Evolutionary conservation across 2,329 filamentous ascomycete genomes (phyloP).

Genomic region (Phoma herbarum): DNA sequence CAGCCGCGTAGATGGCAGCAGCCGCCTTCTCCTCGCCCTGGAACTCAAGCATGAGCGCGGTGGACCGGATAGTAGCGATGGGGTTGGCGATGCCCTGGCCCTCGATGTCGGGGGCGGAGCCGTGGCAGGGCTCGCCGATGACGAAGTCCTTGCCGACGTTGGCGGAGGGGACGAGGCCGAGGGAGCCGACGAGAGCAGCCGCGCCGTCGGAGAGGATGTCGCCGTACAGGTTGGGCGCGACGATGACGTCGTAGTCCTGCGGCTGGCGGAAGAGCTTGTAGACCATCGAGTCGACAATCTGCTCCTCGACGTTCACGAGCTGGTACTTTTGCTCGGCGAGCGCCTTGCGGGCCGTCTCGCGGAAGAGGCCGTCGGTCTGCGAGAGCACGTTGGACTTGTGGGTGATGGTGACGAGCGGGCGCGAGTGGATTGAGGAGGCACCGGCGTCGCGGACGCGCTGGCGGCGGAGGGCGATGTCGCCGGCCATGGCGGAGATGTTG

Average conservation of each 20-base stretch:
- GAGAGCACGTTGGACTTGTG: slow-evolving; percentile 98
- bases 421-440: slow-evolving; percentile 68
- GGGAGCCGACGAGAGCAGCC: slow-evolving; percentile 87
- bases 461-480: slow-evolving; percentile 88
- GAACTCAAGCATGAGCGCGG: slow-evolving; percentile 96
- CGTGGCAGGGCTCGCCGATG: slow-evolving; percentile 98
- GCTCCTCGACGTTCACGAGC: slow-evolving; percentile 80
- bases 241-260: slow-evolving; percentile 94
- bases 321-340: slow-evolving; percentile 73
- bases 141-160: slow-evolving; percentile 95
- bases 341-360: slow-evolving; percentile 77
- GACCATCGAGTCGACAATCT: slow-evolving; percentile 99
- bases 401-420: slow-evolving; percentile 89
- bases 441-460: slow-evolving; percentile 76
- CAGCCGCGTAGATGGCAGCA: slow-evolving; percentile 87
- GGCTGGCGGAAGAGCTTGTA: slow-evolving; percentile 99
- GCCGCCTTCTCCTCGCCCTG: slow-evolving; percentile 86
- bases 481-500: slow-evolving; percentile 91
- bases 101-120: slow-evolving; percentile 93
- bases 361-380: slow-evolving; percentile 96
- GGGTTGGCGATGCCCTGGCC: slow-evolving; percentile 94
- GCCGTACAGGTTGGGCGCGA: slow-evolving; percentile 96
- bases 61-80: slow-evolving; percentile 90
- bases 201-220: slow-evolving; percentile 97
- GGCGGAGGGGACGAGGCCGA: slow-evolving; percentile 92